Base-by-base conservation (phyloP, 2,329 filamentous ascomycete genomes). In the Beauveria sp. region DNA sequence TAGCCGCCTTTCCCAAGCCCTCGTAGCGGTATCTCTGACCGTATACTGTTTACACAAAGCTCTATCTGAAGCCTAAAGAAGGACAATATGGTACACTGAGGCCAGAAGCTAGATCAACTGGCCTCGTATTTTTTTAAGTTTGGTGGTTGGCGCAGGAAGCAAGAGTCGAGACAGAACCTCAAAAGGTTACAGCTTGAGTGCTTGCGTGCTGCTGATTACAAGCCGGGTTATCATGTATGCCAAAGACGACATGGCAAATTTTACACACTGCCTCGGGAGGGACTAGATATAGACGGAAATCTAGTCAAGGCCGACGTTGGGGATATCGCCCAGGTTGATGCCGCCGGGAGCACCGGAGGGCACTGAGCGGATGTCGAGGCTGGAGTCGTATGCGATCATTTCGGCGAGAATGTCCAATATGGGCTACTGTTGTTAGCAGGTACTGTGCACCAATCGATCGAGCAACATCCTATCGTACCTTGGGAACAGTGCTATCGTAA, bases 401-500 rank as follows among this genome's bases (percentile, higher is more conserved):
- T 97, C 91, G 67, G 94, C 94, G 65, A 99, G 86, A 69, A 97
- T 88, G 75, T 99, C 93, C 69, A 99, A 87, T 69, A 97, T 90
- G 64, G 92, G 87, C 89, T 94, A 66, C 41, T 20, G 14, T n/a
- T 18, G 34, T 72, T 63, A 72, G 67, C 51, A 14, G 43, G 28
- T 22, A 43, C 12, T 22, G 43, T 55, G 37, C 24, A 18, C 12
- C 47, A 16, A 51, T 43, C 10, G 37, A 55, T 47, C 16, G 12
- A 28, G 7, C 6, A n/a, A 18, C 34, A 43, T n/a, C 22, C 24
- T 14, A 37, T 20, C 46, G 22, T 52, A 91, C 92, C 89, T 97
- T 97, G 69, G 93, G 89, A 51, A 97, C 92, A 37, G 94, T 97
- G 85, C 96, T 96, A 77, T 99, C 94, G 77, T 99, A 99, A 76